Evolutionary conservation across 1,284 basidiomycete genomes (phyloP).

Genomic region (Trichosporon sp.): DNA sequence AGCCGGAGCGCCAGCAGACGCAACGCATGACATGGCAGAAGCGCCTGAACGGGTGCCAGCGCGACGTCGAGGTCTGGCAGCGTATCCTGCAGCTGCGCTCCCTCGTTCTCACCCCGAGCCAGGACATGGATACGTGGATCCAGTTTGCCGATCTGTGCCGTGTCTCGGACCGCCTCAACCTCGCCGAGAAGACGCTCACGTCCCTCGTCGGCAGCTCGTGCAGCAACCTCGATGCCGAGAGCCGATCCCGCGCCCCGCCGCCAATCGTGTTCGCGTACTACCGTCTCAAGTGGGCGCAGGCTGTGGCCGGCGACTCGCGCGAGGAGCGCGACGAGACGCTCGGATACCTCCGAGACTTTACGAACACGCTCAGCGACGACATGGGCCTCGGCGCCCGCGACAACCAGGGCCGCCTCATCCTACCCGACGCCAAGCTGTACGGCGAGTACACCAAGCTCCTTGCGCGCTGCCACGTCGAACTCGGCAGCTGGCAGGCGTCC

Average conservation of each 20-base stretch:
- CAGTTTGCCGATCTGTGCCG: constrained; percentile 86
- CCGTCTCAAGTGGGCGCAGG: constrained; percentile 95
- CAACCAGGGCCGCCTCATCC: constrained; percentile 49
- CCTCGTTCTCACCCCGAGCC: constrained; percentile 87
- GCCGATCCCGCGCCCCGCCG: constrained; percentile 77
- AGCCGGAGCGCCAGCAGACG: constrained; percentile 82
- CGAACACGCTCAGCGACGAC: constrained; percentile 73
- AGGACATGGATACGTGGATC: constrained; percentile 97
- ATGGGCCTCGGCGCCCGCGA: constrained; percentile 66
- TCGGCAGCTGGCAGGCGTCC: constrained; percentile 90
- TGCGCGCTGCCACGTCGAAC: constrained; percentile 96
- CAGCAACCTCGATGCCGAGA: constrained; percentile 54
- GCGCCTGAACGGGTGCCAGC: constrained; percentile 89
- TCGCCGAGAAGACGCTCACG: constrained; percentile 97
- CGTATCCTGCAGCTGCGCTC: constrained; percentile 94
- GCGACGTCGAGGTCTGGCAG: constrained; percentile 99
- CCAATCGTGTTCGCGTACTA: constrained; percentile 96
- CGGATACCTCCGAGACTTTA: constrained; percentile 84
- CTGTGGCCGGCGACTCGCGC: constrained; percentile 47
- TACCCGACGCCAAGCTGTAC: constrained; percentile 66
- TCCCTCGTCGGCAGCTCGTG: constrained; percentile 72
- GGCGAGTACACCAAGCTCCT: constrained; percentile 80
- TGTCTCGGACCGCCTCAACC: constrained; percentile 78
- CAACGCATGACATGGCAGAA: constrained; percentile 96
- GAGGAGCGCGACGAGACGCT: constrained; percentile 66